Percentiles rank a stretch among this genome's conserved stretches.
Conservation (phyloP, 495 filamentous ascomycete genomes). For the Neurospora cerealis region DNA sequence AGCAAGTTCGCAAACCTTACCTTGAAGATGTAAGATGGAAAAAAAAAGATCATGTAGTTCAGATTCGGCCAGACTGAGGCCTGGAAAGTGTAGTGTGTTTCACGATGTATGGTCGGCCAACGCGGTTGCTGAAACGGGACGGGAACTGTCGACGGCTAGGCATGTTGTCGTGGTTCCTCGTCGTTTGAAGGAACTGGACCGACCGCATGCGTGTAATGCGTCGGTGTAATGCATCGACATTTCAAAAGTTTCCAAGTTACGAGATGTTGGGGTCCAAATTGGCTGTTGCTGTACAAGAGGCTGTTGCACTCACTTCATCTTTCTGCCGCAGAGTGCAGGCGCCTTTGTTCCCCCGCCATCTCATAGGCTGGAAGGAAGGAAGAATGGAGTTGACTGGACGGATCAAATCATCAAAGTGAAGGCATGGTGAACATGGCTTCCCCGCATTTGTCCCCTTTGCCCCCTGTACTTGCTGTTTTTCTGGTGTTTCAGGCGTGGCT, state of each 20-base stretch:
- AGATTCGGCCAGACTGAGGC: background rate
- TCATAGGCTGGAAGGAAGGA: background rate
- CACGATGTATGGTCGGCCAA: background rate
- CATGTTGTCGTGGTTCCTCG: background rate
- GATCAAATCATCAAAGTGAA: background rate
- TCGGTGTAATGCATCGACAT: background rate
- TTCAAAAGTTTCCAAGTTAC: background rate
- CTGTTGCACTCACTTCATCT: background rate
- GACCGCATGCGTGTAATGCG: background rate
- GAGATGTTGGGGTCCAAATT: background rate
- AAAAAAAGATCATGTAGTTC: background rate
- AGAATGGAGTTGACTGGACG: background rate
- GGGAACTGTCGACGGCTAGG: background rate
- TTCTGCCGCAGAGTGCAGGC: background rate
- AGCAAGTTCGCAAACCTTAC: background rate
- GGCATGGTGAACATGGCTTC: background rate
- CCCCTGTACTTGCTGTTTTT: background rate
- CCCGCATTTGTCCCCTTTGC: background rate
- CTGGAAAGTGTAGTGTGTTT: background rate
- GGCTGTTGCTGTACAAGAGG: background rate
- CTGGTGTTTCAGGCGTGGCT: background rate
- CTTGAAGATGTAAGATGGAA: background rate
- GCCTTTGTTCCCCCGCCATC: background rate
- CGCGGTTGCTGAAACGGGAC: background rate
- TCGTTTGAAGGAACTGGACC: background rate